phyloP scores from a whole-genome alignment of 1,139 yeast species.

The Casaregolazyma lundiana region DNA sequence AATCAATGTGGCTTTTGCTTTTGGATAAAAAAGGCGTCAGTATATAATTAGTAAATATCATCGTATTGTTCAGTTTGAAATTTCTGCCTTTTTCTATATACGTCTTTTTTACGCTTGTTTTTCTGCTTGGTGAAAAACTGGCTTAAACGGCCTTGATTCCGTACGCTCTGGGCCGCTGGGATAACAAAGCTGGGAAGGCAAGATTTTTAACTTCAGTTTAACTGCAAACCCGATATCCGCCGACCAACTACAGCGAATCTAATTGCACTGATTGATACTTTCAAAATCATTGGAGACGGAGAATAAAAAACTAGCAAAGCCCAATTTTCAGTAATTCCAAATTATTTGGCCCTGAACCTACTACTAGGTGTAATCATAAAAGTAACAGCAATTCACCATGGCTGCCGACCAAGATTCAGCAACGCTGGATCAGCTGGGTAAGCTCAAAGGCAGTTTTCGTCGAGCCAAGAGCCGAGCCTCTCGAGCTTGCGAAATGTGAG shows the following conservation, averaged over 20 bases:
- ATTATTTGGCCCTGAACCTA: not conserved
- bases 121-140: no score
- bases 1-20: no score
- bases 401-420: conserved; percentile 2
- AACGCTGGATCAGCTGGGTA: conserved; percentile 6
- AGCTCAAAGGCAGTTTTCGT: conserved; percentile 26
- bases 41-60: not conserved
- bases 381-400: not conserved
- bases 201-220: not conserved
- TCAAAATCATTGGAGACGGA: not conserved
- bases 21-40: no score
- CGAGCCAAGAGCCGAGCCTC: conserved; percentile 31
- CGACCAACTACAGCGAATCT: not conserved
- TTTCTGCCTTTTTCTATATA: no score
- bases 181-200: not conserved
- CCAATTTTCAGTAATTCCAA: not conserved
- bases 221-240: not conserved
- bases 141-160: no score
- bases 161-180: not conserved
- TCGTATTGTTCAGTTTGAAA: no score
- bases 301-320: not conserved
- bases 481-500: conserved; percentile 35
- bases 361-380: not conserved
- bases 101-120: no score
- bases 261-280: not conserved